These are phyloP conservation scores for Schizothecium vesticola DNA, from an alignment of 495 filamentous ascomycete genomes.

Conservation along the genomic window DNA sequence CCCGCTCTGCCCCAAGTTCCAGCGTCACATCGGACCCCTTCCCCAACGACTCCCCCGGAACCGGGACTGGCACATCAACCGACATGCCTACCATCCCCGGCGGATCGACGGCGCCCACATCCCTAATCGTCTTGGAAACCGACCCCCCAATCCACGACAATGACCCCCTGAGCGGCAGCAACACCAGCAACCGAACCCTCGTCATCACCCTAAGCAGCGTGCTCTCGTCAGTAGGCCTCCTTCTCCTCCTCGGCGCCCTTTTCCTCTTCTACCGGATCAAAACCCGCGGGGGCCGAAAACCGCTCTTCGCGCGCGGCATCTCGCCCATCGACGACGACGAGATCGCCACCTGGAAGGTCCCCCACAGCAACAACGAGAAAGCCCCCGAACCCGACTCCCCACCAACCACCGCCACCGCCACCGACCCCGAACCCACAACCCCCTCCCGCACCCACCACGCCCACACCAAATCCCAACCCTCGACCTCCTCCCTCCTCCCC, in stretches of 20 bases:
- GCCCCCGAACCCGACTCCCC: too few relatives aligned
- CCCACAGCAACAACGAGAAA: constrained; percentile 1
- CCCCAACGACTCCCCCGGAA: neutral
- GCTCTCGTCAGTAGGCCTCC: constrained; percentile 32
- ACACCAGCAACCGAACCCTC: constrained; percentile 27
- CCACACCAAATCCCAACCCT: constrained; percentile 28
- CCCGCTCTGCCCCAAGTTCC: neutral
- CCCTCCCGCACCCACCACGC: constrained; percentile 24
- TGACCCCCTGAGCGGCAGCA: constrained; percentile 12
- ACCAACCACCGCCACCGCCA: neutral
- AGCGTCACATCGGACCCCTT: neutral
- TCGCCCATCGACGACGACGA: constrained; percentile 49
- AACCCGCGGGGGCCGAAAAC: constrained; percentile 27
- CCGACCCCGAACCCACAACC: constrained; percentile 17
- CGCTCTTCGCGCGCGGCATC: constrained; percentile 38
- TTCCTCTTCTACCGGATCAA: constrained; percentile 28
- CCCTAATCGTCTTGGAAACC: neutral
- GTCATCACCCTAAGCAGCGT: constrained; percentile 41
- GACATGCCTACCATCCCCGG: constrained; percentile 24
- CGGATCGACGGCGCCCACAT: constrained; percentile 2
- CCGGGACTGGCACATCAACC: constrained; percentile 7
- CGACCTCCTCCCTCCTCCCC: constrained; percentile 11
- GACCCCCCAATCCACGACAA: neutral
- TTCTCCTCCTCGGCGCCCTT: constrained; percentile 28
- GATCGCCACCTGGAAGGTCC: constrained; percentile 46